Evolutionary conservation across 2,329 filamentous ascomycete species (phyloP).

Genomic region (Botrytis byssoidea): DNA sequence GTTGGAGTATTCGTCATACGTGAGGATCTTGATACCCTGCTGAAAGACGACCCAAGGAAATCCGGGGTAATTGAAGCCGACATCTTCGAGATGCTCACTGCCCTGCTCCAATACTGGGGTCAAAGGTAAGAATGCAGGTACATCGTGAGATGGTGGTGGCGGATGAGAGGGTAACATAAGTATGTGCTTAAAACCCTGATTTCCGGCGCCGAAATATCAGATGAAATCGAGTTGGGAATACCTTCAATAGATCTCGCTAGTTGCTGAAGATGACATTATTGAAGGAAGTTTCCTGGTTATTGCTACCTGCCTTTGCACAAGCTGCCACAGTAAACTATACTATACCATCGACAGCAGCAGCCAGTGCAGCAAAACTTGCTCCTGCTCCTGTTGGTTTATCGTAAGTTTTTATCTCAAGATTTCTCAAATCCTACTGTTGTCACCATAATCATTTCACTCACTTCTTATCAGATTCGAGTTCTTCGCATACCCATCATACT

Average conservation of each 20-base stretch:
- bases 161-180: not conserved
- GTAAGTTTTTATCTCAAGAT: conserved; percentile 36
- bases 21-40: no score
- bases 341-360: conserved; percentile 30
- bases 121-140: conserved; percentile 1
- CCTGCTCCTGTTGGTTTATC: conserved; percentile 48
- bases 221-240: not conserved
- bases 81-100: not conserved
- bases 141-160: not conserved
- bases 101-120: not conserved
- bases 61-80: conserved; percentile 13
- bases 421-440: not conserved
- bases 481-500: conserved; percentile 55
- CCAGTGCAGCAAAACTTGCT: conserved; percentile 35
- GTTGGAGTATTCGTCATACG: not conserved
- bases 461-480: conserved; percentile 49
- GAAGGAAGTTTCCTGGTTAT: not conserved
- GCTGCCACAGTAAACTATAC: conserved; percentile 26
- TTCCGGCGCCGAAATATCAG: no score
- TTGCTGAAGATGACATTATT: not conserved
- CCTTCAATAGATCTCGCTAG: not conserved
- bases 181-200: not conserved
- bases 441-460: not conserved
- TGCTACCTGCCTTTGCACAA: not conserved
- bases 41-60: not conserved